Conservation (phyloP, 352 stramenopile species). For the Globisporangium spiculum region DNA sequence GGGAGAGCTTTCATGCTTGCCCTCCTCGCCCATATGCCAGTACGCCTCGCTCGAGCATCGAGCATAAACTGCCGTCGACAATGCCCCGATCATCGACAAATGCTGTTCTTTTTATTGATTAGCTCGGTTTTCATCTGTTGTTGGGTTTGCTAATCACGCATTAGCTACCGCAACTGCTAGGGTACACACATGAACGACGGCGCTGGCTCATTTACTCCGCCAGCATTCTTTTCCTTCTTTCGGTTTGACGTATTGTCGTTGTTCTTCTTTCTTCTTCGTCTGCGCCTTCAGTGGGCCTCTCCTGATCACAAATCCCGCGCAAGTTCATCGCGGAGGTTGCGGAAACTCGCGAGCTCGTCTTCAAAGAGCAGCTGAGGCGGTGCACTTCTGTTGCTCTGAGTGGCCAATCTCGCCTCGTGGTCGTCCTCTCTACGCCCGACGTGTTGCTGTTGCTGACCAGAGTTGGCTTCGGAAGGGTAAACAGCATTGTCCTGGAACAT, state of each 20-base stretch:
- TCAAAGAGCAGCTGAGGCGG: constrained; percentile 47
- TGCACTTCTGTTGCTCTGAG: constrained; percentile 3
- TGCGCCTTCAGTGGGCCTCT: background rate
- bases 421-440: background rate
- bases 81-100: background rate
- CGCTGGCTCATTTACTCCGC: background rate
- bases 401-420: background rate
- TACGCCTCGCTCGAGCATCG: too few species aligned
- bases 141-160: background rate
- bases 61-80: background rate
- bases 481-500: constrained; percentile 15
- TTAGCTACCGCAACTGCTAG: background rate
- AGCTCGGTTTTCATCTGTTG: background rate
- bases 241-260: background rate
- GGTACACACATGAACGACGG: background rate
- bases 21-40: too few species aligned
- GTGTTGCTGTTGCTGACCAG: background rate
- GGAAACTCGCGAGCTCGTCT: constrained; percentile 75
- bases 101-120: background rate
- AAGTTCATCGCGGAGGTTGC: constrained; percentile 64
- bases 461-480: background rate
- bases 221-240: background rate
- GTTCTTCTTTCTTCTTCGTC: background rate
- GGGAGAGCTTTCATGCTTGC: too few species aligned
- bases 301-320: constrained; percentile 29